Conservation (phyloP, 2,329 filamentous ascomycete genomes). For the Fusarium guadeloupense region DNA sequence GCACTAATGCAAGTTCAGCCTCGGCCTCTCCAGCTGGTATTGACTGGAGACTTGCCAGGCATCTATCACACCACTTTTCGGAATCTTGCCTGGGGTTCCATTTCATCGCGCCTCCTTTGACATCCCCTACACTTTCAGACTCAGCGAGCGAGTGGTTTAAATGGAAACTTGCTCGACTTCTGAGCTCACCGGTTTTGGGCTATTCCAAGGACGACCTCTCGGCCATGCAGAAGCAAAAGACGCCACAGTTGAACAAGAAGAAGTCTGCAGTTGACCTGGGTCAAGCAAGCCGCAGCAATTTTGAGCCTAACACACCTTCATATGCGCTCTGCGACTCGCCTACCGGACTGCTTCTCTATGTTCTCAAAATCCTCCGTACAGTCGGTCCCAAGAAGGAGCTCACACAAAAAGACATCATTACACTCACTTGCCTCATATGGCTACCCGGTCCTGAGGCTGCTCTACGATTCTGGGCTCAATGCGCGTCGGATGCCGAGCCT, state of each 20-base stretch:
- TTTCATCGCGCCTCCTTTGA: constrained; percentile 66
- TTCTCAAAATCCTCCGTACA: constrained; percentile 58
- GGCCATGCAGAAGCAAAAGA: constrained; percentile 47
- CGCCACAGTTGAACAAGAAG: constrained; percentile 12
- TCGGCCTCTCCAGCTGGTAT: constrained; percentile 57
- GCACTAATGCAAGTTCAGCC: constrained; percentile 62
- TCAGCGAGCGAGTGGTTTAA: constrained; percentile 62
- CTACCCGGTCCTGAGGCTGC: constrained; percentile 71
- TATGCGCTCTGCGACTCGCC: constrained; percentile 72
- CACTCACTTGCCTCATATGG: constrained; percentile 70
- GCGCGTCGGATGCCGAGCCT: constrained; percentile 49
- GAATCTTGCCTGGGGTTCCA: constrained; percentile 67
- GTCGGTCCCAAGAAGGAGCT: constrained; percentile 54
- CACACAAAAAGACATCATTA: constrained; percentile 64
- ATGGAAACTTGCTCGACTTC: constrained; percentile 62
- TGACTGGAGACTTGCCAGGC: constrained; percentile 60
- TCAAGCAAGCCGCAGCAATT: constrained; percentile 44
- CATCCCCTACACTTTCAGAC: constrained; percentile 56
- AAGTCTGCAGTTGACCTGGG: constrained; percentile 39
- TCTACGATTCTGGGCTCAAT: constrained; percentile 64
- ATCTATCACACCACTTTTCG: constrained; percentile 58
- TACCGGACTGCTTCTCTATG: constrained; percentile 64
- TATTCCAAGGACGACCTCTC: constrained; percentile 64
- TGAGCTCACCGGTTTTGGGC: constrained; percentile 62
- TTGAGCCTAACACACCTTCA: constrained; percentile 63